A percentile compares a stretch with the other conserved stretches of the same genome.
Evolutionary conservation across 2,329 filamentous ascomycete genomes (phyloP).

Genomic region (Venturia pyrina): DNA sequence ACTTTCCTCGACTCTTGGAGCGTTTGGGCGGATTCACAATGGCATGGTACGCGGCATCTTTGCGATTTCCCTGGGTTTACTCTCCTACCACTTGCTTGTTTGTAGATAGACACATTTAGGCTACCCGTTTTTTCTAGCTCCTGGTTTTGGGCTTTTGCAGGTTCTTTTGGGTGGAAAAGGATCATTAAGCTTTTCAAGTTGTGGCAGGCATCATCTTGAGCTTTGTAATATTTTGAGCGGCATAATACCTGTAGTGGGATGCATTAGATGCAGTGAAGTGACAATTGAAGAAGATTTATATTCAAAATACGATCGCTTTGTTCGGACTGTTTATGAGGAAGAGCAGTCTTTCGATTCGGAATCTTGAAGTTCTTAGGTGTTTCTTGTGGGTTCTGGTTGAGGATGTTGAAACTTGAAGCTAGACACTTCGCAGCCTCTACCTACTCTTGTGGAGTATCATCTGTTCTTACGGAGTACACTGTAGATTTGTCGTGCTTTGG

Average conservation of each 20-base stretch:
- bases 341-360: background rate
- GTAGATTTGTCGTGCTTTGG: no score
- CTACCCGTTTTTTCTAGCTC: background rate
- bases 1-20: background rate
- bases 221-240: constrained; percentile 5
- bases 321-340: background rate
- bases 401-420: background rate
- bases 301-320: background rate
- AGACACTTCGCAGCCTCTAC: background rate
- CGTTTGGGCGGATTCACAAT: background rate
- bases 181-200: background rate
- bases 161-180: background rate
- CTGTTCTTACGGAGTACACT: no score
- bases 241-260: constrained; percentile 1
- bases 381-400: background rate
- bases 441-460: no score
- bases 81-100: background rate
- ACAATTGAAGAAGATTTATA: constrained; percentile 1
- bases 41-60: background rate
- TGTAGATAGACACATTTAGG: constrained; percentile 3
- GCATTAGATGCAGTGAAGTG: background rate
- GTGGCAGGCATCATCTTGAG: background rate
- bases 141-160: background rate
- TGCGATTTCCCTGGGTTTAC: background rate
- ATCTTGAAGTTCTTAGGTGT: background rate